A percentile compares a stretch with the other conserved stretches of the same genome.
Conservation (phyloP, 2,329 filamentous ascomycete species). For the Neonectria faginata region DNA sequence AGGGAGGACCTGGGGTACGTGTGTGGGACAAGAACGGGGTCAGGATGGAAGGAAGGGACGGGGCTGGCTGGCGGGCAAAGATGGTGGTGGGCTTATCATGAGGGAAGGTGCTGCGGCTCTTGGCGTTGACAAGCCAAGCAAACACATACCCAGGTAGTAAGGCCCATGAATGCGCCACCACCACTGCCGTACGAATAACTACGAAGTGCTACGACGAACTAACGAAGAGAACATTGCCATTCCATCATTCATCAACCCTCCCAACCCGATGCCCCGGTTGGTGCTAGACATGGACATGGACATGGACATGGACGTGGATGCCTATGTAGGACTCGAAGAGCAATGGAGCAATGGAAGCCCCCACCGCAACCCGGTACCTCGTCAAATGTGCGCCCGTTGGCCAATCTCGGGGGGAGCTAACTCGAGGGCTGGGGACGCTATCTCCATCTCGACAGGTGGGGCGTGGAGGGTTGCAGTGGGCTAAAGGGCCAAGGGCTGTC, state of each 20-base stretch:
- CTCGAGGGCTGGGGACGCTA: slow-evolving; percentile 2
- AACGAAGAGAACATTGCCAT: too few relatives aligned
- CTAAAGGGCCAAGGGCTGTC: neutral
- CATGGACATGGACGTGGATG: too few relatives aligned
- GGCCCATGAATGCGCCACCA: slow-evolving; percentile 4
- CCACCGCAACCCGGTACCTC: neutral
- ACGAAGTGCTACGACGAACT: too few relatives aligned
- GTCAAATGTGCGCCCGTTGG: slow-evolving; percentile 10
- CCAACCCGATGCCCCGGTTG: neutral
- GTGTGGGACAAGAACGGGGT: slow-evolving; percentile 23
- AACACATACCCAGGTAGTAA: neutral
- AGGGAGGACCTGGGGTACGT: neutral
- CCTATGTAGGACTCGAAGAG: too few relatives aligned
- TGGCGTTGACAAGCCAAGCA: slow-evolving; percentile 31
- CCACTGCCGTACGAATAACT: neutral
- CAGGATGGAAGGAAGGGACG: slow-evolving; percentile 23
- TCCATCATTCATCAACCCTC: too few relatives aligned
- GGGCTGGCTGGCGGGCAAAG: slow-evolving; percentile 32
- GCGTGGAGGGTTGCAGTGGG: neutral
- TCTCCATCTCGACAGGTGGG: slow-evolving; percentile 20
- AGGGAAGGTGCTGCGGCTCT: slow-evolving; percentile 32
- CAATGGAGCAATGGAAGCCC: too few relatives aligned
- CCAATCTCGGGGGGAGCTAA: slow-evolving; percentile 11
- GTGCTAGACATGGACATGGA: neutral
- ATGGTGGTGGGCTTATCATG: slow-evolving; percentile 44